Base-by-base conservation (phyloP, 495 filamentous ascomycete genomes). In the Penicillium macrosclerotiorum region DNA sequence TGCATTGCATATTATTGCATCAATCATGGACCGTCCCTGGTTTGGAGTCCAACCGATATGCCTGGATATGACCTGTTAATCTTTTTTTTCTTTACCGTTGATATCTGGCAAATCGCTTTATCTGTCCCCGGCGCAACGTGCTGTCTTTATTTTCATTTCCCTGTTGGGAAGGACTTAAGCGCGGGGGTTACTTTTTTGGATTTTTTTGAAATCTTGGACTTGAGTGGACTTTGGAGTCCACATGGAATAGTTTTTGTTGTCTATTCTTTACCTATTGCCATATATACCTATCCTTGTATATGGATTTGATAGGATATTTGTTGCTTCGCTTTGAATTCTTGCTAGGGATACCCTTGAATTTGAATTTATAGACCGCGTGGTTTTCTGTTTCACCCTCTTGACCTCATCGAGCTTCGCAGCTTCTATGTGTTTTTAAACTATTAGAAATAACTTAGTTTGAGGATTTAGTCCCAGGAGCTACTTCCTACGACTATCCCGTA, bases 21-120 rank as follows among this genome's bases (percentile, higher is more conserved):
- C 42, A 27, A 52, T 46, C 42, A 47, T 46, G 53, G 47, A 51
- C 33, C 26, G 9, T 55, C 58, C 51, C 55, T 52, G 54, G 51
- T 47, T 58, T 55, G 54, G 58, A 58, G 37, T 45, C 47, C 52
- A 48, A 27, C 23, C 47, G 42, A 41, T 47, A 47, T 47, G 46
- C 33, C 51, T 45, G 41, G 51, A 49, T 48, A 61, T 53, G 58
- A 60, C 49, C 19, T 52, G 58, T 55, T 52, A 52, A 55, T 52
- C 40, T 56, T 24, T 44, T 12, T 35, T 16, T 27, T 8, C 24
- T 20, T 13, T 13, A 22, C 23, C 17, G 22, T 20, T 42, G 38
- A 3, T 42, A 14, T 16, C 27, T 27, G 40, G 29, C 32, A 13
- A 14, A 20, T 33, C 17, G 5, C n/a, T n/a, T 19, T 24, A 14